Evolutionary conservation across 305 asterid genomes (phyloP).

Genomic region (Fraxinus dipetala): DNA sequence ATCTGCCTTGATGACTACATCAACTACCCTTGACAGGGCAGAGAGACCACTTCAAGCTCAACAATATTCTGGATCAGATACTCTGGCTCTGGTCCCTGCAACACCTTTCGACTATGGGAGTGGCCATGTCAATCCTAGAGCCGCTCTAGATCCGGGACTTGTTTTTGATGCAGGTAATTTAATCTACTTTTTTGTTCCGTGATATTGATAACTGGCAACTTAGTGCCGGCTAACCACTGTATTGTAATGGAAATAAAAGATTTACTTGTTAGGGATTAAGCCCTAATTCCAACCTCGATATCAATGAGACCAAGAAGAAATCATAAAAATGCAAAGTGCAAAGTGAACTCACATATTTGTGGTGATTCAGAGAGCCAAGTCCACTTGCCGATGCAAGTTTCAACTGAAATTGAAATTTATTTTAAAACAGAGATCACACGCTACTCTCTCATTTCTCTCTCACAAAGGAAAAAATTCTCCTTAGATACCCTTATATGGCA

Average conservation of each 20-base stretch:
- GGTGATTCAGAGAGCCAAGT: not conserved
- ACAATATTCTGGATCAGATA: conserved; percentile 77
- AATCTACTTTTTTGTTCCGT: not conserved
- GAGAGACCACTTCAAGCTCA: conserved; percentile 93
- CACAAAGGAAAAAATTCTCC: not conserved
- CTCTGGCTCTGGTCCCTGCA: conserved; percentile 71
- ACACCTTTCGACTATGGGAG: conserved; percentile 98
- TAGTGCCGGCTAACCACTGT: not conserved
- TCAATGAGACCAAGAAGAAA: not conserved
- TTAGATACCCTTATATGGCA: not conserved
- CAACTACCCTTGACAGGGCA: conserved; percentile 81
- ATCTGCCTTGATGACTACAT: conserved; percentile 95
- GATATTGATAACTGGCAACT: not conserved
- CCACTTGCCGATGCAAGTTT: not conserved
- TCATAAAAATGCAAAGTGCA: not conserved
- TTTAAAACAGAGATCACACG: not conserved
- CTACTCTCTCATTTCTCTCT: not conserved
- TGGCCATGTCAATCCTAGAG: conserved; percentile 95
- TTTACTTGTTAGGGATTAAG: not conserved
- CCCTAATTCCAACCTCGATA: not conserved
- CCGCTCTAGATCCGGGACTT: conserved; percentile 98
- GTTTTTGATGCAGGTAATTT: conserved; percentile 79
- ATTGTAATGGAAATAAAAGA: not conserved
- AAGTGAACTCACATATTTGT: not conserved
- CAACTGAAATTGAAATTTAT: not conserved